These are phyloP conservation scores for Phylloporus scabripes DNA, from an alignment of 768 basidiomycete species.

Conservation along the genomic window DNA sequence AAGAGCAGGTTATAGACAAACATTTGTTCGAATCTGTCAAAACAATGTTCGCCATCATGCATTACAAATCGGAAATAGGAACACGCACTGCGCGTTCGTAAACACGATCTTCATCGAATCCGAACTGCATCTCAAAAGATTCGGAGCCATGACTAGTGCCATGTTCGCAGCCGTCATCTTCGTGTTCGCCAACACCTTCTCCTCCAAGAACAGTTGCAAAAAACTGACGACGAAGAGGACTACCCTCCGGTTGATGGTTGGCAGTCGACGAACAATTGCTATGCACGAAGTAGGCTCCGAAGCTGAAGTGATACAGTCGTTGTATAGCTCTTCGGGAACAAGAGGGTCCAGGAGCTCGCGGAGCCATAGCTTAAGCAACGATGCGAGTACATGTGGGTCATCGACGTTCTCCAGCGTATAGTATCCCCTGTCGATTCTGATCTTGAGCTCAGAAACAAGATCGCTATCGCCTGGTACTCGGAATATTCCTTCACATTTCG, in stretches of 20 bases:
- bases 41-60: slow-evolving; percentile 1
- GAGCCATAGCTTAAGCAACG: slow-evolving; percentile 89
- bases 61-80: slow-evolving; percentile 1
- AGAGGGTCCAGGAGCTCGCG: slow-evolving; percentile 91
- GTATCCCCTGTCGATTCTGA: slow-evolving; percentile 86
- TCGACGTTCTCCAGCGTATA: slow-evolving; percentile 87
- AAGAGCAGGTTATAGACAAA: slow-evolving; percentile 83
- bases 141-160: slow-evolving; percentile 89
- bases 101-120: slow-evolving; percentile 87
- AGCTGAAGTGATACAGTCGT: slow-evolving; percentile 74
- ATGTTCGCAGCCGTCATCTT: slow-evolving; percentile 91
- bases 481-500: slow-evolving; percentile 86
- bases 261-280: slow-evolving; percentile 68
- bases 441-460: slow-evolving; percentile 79
- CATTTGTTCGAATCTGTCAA: slow-evolving; percentile 71
- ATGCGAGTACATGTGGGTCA: slow-evolving; percentile 86
- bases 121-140: slow-evolving; percentile 79
- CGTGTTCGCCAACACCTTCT: slow-evolving; percentile 62
- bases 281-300: slow-evolving; percentile 66
- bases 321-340: slow-evolving; percentile 86
- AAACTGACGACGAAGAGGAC: slow-evolving; percentile 88
- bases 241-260: slow-evolving; percentile 81
- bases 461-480: slow-evolving; percentile 90
- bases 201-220: slow-evolving; percentile 81
- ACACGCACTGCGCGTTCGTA: slow-evolving; percentile 81